These are phyloP conservation scores for Casuarina equisetifolia DNA, from an alignment of 306 rosid species.

Conservation along the genomic window DNA sequence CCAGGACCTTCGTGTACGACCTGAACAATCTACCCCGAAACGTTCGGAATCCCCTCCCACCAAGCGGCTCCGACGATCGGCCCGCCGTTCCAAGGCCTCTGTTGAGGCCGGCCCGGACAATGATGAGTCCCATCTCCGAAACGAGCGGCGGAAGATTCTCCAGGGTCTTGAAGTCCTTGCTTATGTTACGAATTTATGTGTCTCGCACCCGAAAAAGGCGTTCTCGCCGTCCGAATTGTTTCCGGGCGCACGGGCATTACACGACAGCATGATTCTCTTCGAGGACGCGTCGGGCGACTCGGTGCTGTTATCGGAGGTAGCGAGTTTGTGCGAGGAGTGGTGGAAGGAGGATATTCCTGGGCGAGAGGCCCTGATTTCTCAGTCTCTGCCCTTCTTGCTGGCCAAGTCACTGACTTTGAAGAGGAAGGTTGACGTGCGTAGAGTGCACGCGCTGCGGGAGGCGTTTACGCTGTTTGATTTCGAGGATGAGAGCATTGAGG, in stretches of 20 bases:
- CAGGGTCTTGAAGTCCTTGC: conserved; percentile 53
- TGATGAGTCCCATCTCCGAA: conserved; percentile 12
- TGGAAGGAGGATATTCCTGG: conserved; percentile 77
- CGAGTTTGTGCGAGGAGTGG: conserved; percentile 73
- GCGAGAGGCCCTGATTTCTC: conserved; percentile 68
- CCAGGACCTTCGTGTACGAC: conserved; percentile 30
- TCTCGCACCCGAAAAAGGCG: conserved; percentile 56
- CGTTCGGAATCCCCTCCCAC: conserved; percentile 54
- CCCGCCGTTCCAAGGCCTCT: conserved; percentile 40
- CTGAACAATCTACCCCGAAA: conserved; percentile 16
- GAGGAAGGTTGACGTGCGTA: conserved; percentile 82
- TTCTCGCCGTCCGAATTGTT: conserved; percentile 51
- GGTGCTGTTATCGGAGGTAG: conserved; percentile 52
- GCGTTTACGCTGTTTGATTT: conserved; percentile 74
- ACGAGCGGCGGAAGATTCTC: conserved; percentile 30
- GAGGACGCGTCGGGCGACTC: conserved; percentile 43
- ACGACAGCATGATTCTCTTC: conserved; percentile 57
- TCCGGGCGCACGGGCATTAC: conserved; percentile 60
- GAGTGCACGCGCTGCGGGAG: conserved; percentile 69
- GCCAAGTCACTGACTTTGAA: conserved; percentile 61
- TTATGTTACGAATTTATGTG: conserved; percentile 47
- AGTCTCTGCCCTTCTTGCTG: conserved; percentile 67
- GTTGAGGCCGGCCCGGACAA: conserved; percentile 14
- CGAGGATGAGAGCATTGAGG: conserved; percentile 78
- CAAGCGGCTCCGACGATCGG: conserved; percentile 63